phyloP scores from a whole-genome alignment of 306 rosid genomes.

The Vigna angularis region DNA sequence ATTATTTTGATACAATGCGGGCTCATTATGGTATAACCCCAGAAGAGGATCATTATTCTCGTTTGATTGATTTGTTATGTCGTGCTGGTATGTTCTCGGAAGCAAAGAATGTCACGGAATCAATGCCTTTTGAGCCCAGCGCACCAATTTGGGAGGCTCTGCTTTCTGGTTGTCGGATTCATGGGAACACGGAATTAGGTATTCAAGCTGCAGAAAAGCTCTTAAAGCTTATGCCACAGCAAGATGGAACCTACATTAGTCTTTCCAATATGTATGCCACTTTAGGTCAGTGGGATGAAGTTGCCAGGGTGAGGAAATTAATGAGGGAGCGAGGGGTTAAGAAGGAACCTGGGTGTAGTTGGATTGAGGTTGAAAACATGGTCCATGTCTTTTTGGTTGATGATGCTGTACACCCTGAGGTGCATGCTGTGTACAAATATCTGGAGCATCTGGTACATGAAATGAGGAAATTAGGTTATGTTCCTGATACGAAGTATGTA shows the following conservation, averaged over 20 bases:
- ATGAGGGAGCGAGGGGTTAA: constrained; percentile 62
- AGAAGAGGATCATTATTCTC: constrained; percentile 63
- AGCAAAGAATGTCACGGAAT: constrained; percentile 52
- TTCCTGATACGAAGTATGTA: constrained; percentile 60
- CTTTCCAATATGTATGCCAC: constrained; percentile 63
- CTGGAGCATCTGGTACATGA: constrained; percentile 55
- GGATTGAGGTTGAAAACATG: constrained; percentile 63
- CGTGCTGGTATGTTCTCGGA: constrained; percentile 60
- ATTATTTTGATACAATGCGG: constrained; percentile 54
- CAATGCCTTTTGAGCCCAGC: constrained; percentile 58
- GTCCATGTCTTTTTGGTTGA: constrained; percentile 62
- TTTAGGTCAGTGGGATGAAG: constrained; percentile 61
- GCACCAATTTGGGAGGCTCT: constrained; percentile 65
- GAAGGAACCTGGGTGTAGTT: constrained; percentile 69
- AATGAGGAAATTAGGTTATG: constrained; percentile 58
- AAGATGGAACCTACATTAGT: constrained; percentile 60
- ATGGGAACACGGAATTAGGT: constrained; percentile 60
- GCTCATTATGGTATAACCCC: constrained; percentile 51
- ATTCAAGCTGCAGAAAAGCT: constrained; percentile 55
- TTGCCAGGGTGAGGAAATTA: constrained; percentile 55
- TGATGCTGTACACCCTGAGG: constrained; percentile 64
- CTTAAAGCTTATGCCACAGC: constrained; percentile 52
- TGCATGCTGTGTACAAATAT: constrained; percentile 55
- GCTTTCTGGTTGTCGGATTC: constrained; percentile 61
- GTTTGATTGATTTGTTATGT: constrained; percentile 59